Evolutionary conservation across 2,329 filamentous ascomycete genomes (phyloP), one percentile per base, ranked within the genome.

Genomic region (Diaporthe ampelina): DNA sequence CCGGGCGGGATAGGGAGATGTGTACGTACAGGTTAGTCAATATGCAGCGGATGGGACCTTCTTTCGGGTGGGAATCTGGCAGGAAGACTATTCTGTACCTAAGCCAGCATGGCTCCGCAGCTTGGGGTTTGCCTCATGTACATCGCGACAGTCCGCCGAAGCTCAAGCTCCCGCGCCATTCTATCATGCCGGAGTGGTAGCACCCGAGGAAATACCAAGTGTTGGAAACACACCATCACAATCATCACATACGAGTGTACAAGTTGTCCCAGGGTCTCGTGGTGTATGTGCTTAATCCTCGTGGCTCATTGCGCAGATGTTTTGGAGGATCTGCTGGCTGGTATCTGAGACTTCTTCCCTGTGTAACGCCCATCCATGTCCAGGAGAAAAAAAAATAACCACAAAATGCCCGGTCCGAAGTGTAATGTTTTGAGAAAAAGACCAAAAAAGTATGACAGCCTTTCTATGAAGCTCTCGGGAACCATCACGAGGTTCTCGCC

Each of bases 271-370:
- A 37, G 11, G 19, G 17, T 17, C 43, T 37, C 15, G 6, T 13
- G 9, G n/a, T 45, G 43, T 24, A n/a, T 37, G 26, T 43, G n/a
- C 21, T 40, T 29, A 40, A 68, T 68, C 50, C 32, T 63, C 32
- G 54, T 63, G 45, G 57, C 57, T 71, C 69, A 72, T 63, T 43
- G 63, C 24, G 35, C 70, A 72, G 69, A 72, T 32, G 29, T 50
- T 65, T 21, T 26, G 57, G 21, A 40, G 45, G n/a, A 40, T 56
- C 65, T 48, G 72, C 56, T 63, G 45, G 56, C 61, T 70, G 65
- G 65, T 70, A 73, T 70, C 45, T 77, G 78, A 77, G 78, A 76
- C 76, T 78, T 58, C 76, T 74, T 75, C 67, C 61, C 57, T 74
- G 71, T 73, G 32, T 61, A 72, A 72, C 61, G 61, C 63, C 73